phyloP scores from a whole-genome alignment of 2,329 filamentous ascomycete genomes.

The Paecilomyces dactylethromorphus region DNA sequence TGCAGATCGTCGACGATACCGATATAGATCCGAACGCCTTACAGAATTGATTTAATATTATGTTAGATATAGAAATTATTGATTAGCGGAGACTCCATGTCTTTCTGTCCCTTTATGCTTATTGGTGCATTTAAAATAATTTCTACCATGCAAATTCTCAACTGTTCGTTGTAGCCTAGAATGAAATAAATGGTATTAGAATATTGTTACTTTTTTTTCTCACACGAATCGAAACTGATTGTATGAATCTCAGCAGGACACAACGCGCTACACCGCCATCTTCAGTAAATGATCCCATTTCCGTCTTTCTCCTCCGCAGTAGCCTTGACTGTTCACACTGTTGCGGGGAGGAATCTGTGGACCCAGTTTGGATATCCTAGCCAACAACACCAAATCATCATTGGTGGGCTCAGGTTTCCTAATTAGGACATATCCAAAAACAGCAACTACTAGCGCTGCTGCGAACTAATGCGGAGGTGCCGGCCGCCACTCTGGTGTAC shows the following conservation, averaged over 20 bases:
- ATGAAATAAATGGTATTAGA: too few relatives aligned
- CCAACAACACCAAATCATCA: neutral
- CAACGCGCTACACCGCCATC: too few relatives aligned
- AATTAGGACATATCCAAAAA: neutral
- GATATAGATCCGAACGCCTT: slow-evolving; percentile 6
- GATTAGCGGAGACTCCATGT: too few relatives aligned
- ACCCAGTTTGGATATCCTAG: neutral
- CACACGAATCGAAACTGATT: too few relatives aligned
- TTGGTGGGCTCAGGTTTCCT: neutral
- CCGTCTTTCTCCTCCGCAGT: neutral
- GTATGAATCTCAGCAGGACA: too few relatives aligned
- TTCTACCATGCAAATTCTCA: too few relatives aligned
- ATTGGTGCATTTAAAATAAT: too few relatives aligned
- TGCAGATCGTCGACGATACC: slow-evolving; percentile 52
- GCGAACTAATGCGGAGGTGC: neutral
- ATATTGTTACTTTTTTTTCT: too few relatives aligned
- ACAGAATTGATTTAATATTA: neutral
- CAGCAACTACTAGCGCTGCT: neutral
- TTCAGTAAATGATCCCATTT: too few relatives aligned
- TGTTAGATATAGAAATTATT: neutral
- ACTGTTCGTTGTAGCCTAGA: too few relatives aligned
- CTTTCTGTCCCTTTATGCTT: too few relatives aligned
- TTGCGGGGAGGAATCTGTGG: neutral
- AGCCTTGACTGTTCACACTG: neutral
- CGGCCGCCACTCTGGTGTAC: neutral